Conservation (phyloP, 176 grass and related monocot genomes). For the Themeda triandra region DNA sequence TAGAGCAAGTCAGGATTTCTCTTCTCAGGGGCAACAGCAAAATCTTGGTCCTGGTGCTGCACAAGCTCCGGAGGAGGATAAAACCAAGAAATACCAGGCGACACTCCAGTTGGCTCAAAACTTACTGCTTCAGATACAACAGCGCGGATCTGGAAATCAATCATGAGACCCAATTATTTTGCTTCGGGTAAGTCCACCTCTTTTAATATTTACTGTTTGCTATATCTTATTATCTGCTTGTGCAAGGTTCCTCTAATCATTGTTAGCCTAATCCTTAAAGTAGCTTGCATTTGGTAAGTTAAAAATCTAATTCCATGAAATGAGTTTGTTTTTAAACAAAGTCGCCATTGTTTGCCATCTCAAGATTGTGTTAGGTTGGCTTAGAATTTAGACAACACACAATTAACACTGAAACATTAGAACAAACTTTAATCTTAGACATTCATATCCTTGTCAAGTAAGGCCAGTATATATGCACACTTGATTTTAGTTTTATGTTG, state of each 20-base stretch:
- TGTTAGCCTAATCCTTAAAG: background rate
- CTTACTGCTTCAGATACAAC: slow-evolving; percentile 72
- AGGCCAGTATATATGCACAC: background rate
- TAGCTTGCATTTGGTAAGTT: slow-evolving; percentile 1
- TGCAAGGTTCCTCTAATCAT: background rate
- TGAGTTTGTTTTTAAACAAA: background rate
- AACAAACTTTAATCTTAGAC: background rate
- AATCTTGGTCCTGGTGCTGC: slow-evolving; percentile 40
- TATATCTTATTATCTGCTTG: slow-evolving; percentile 17
- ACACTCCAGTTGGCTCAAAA: slow-evolving; percentile 89
- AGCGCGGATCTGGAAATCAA: slow-evolving; percentile 61
- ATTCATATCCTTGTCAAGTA: background rate
- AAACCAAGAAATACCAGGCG: slow-evolving; percentile 82
- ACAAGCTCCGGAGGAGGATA: slow-evolving; percentile 65
- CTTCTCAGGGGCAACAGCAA: slow-evolving; percentile 49
- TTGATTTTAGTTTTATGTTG: slow-evolving; percentile 6
- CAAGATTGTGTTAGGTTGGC: background rate
- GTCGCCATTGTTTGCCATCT: no score
- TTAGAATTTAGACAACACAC: background rate
- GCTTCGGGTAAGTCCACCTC: slow-evolving; percentile 27
- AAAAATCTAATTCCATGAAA: background rate
- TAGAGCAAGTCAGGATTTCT: slow-evolving; percentile 17
- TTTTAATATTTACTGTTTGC: slow-evolving; percentile 4
- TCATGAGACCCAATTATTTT: slow-evolving; percentile 30
- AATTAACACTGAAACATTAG: background rate